Percentiles rank a stretch among this genome's conserved stretches.
Evolutionary conservation across 257 asterid genomes (phyloP).

Genomic region (Jaltomata sinuosa): DNA sequence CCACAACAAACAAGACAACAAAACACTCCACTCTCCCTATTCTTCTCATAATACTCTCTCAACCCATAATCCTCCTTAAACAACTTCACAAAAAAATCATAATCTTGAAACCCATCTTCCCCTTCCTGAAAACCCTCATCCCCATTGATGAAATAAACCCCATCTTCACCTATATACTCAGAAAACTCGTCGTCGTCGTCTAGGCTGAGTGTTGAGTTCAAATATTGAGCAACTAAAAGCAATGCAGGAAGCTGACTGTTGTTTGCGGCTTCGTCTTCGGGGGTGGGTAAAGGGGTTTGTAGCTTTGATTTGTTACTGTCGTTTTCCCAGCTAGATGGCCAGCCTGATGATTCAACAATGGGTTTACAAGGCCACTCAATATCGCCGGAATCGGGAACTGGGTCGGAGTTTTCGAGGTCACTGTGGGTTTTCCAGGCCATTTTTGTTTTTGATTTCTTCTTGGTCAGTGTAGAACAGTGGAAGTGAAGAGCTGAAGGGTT

Average conservation of each 20-base stretch:
- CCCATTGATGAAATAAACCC: slow-evolving; percentile 30
- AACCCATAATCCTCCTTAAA: slow-evolving; percentile 36
- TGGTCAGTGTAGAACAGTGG: slow-evolving; percentile 20
- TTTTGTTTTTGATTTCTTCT: slow-evolving; percentile 13
- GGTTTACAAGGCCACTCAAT: slow-evolving; percentile 50
- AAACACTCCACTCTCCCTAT: slow-evolving; percentile 43
- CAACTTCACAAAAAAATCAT: slow-evolving; percentile 35
- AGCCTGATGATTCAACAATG: slow-evolving; percentile 13
- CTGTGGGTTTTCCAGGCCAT: neutral
- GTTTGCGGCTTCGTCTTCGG: slow-evolving; percentile 23
- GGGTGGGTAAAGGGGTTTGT: slow-evolving; percentile 16
- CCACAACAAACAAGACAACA: slow-evolving; percentile 68
- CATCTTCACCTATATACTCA: slow-evolving; percentile 25
- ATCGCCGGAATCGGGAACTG: slow-evolving; percentile 14
- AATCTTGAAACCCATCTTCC: slow-evolving; percentile 10
- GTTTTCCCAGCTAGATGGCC: slow-evolving; percentile 29
- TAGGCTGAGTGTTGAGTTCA: slow-evolving; percentile 6
- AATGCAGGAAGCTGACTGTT: slow-evolving; percentile 46
- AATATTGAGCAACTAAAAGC: slow-evolving; percentile 18
- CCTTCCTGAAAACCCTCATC: slow-evolving; percentile 12
- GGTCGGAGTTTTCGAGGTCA: neutral
- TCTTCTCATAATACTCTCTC: slow-evolving; percentile 44
- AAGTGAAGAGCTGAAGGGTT: slow-evolving; percentile 17
- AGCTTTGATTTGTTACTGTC: slow-evolving; percentile 2
- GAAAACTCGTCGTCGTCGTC: slow-evolving; percentile 17